A percentile compares a stretch with the other conserved stretches of the same genome.
phyloP scores from a whole-genome alignment of 257 asterid species.

The Lycium ferocissimum region DNA sequence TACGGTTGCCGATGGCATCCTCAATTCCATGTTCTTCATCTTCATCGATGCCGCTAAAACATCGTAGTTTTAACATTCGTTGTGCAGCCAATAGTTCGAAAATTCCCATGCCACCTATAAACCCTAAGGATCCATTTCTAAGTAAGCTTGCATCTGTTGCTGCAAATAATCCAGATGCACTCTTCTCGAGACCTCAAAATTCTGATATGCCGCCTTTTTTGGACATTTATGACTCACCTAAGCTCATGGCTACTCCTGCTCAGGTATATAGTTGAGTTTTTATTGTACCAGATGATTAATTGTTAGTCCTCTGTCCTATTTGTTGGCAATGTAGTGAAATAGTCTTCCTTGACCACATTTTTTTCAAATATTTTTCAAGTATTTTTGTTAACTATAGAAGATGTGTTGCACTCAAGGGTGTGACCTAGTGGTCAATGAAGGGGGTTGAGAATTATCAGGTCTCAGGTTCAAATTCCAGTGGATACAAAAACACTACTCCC shows the following conservation, averaged over 20 bases:
- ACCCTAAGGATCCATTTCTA: conserved; percentile 86
- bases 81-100: conserved; percentile 40
- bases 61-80: conserved; percentile 42
- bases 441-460: no score
- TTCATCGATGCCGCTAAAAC: conserved; percentile 43
- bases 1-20: conserved; percentile 68
- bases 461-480: no score
- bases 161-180: conserved; percentile 66
- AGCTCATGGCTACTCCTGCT: conserved; percentile 88
- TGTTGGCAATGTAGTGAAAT: background rate
- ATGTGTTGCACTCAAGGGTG: no score
- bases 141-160: conserved; percentile 78
- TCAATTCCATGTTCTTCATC: conserved; percentile 58
- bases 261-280: conserved; percentile 43
- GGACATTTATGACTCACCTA: conserved; percentile 74
- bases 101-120: conserved; percentile 73
- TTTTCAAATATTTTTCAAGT: background rate
- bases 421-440: no score
- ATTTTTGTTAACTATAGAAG: background rate
- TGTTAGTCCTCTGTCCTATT: background rate
- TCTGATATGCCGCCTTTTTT: conserved; percentile 67
- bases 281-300: background rate
- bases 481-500: no score
- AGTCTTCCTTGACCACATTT: background rate
- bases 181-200: conserved; percentile 58